These are phyloP conservation scores for Rhizopus arrhizus DNA, from an alignment of 371 early-diverging fungal genomes.

Conservation along the genomic window DNA sequence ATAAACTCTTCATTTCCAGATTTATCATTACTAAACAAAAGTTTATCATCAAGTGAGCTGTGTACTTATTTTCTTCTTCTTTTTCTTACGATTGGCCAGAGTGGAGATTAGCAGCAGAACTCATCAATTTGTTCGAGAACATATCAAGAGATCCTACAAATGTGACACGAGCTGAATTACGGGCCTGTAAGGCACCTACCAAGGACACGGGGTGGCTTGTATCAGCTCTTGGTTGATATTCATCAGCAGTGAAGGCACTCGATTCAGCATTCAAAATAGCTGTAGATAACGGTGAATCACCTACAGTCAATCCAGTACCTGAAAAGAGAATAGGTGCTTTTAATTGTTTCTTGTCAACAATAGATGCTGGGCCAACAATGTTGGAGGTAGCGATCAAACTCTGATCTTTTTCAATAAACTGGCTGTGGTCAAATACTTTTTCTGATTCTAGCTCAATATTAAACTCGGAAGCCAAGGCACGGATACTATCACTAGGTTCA, in stretches of 20 bases:
- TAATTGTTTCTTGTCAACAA: constrained; percentile 33
- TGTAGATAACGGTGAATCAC: constrained; percentile 59
- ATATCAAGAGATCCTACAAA: constrained; percentile 82
- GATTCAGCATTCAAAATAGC: constrained; percentile 67
- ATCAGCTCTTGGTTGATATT: constrained; percentile 19
- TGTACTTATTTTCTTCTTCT: neutral
- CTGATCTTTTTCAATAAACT: constrained; percentile 44
- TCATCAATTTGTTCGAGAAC: constrained; percentile 67
- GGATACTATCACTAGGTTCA: constrained; percentile 67
- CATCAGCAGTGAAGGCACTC: constrained; percentile 63
- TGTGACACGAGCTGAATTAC: constrained; percentile 86
- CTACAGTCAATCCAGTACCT: constrained; percentile 76
- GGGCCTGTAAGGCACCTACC: constrained; percentile 83
- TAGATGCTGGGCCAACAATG: constrained; percentile 32
- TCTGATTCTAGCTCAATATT: constrained; percentile 80
- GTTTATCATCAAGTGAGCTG: neutral
- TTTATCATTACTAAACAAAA: constrained; percentile 24
- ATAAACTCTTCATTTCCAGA: constrained; percentile 78
- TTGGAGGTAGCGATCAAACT: constrained; percentile 41
- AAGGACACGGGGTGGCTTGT: constrained; percentile 54
- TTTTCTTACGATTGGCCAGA: constrained; percentile 27
- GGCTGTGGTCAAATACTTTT: constrained; percentile 72
- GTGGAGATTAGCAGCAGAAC: constrained; percentile 28
- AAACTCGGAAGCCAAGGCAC: constrained; percentile 84
- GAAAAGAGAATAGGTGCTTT: constrained; percentile 67